These are phyloP conservation scores for Malassezia equina DNA, from an alignment of 1,284 basidiomycete genomes.

Conservation along the genomic window DNA sequence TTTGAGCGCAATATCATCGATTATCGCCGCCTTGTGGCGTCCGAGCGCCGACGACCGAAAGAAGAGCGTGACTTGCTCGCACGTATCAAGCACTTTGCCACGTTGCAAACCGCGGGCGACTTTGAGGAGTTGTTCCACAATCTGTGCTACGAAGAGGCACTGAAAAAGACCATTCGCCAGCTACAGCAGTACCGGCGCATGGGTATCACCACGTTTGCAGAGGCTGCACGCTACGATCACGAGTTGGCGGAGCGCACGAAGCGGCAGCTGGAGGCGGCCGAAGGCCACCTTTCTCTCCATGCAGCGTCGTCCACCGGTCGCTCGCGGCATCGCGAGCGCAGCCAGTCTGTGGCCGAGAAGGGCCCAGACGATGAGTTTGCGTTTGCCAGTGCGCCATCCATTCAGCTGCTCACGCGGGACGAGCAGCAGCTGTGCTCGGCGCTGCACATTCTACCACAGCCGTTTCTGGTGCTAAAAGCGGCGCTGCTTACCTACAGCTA, in stretches of 20 bases:
- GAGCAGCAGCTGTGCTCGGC: constrained; percentile 41
- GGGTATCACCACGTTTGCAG: constrained; percentile 39
- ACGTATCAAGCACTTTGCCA: constrained; percentile 81
- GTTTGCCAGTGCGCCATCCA: constrained; percentile 32
- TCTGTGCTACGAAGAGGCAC: constrained; percentile 55
- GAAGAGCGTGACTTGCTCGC: constrained; percentile 85
- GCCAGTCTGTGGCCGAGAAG: constrained; percentile 19
- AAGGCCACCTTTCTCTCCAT: constrained; percentile 22
- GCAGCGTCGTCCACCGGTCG: constrained; percentile 29
- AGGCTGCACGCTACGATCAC: constrained; percentile 36
- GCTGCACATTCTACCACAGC: constrained; percentile 39
- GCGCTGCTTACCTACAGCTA: constrained; percentile 35
- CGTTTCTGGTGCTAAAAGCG: constrained; percentile 43
- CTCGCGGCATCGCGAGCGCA: constrained; percentile 28
- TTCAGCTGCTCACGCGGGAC: constrained; percentile 34
- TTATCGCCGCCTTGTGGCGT: constrained; percentile 72
- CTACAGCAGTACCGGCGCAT: constrained; percentile 41
- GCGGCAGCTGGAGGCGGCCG: constrained; percentile 31
- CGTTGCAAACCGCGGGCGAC: constrained; percentile 80
- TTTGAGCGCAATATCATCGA: constrained; percentile 85
- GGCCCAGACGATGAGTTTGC: constrained; percentile 26
- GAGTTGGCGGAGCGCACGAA: constrained; percentile 41
- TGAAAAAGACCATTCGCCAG: constrained; percentile 34
- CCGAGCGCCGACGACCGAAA: constrained; percentile 76
- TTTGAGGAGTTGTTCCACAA: constrained; percentile 82